These are phyloP conservation scores for Euryodendron excelsum DNA, from an alignment of 148 eudicot genomes.

Conservation along the genomic window DNA sequence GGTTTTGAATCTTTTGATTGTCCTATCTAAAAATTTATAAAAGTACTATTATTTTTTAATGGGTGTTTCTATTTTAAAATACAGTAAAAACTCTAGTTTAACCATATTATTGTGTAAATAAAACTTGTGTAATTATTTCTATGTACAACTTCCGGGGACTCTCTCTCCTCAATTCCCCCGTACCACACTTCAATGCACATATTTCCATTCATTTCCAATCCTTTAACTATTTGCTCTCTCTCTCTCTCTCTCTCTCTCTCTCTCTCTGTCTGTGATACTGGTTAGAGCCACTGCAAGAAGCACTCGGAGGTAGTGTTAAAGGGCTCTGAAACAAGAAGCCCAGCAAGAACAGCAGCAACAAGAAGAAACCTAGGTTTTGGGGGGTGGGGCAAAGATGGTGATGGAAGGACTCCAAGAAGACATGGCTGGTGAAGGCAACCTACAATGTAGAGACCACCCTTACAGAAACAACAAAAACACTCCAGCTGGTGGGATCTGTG, in stretches of 20 bases:
- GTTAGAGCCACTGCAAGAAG: not conserved
- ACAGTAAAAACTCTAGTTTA: too few relatives aligned
- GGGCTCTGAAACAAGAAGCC: not conserved
- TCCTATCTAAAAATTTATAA: too few relatives aligned
- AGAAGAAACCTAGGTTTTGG: constrained; percentile 21
- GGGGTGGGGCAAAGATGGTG: constrained; percentile 22
- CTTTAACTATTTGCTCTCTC: not conserved
- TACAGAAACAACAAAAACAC: constrained; percentile 58
- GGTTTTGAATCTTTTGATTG: too few relatives aligned
- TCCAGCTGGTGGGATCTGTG: constrained; percentile 71
- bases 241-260: not conserved
- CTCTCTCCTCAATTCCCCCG: too few relatives aligned
- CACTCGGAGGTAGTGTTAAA: not conserved
- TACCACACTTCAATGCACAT: too few relatives aligned
- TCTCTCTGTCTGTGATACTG: not conserved
- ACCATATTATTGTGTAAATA: too few relatives aligned
- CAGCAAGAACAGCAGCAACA: constrained; percentile 21
- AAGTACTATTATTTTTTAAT: too few relatives aligned
- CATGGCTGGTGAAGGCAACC: constrained; percentile 40
- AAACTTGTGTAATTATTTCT: too few relatives aligned
- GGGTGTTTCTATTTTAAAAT: too few relatives aligned
- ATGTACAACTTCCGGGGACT: too few relatives aligned
- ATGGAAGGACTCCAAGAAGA: constrained; percentile 57
- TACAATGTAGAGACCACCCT: constrained; percentile 61
- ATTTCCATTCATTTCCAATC: not conserved